Conservation (phyloP, 352 stramenopile genomes). For the Pythium apleroticum region DNA sequence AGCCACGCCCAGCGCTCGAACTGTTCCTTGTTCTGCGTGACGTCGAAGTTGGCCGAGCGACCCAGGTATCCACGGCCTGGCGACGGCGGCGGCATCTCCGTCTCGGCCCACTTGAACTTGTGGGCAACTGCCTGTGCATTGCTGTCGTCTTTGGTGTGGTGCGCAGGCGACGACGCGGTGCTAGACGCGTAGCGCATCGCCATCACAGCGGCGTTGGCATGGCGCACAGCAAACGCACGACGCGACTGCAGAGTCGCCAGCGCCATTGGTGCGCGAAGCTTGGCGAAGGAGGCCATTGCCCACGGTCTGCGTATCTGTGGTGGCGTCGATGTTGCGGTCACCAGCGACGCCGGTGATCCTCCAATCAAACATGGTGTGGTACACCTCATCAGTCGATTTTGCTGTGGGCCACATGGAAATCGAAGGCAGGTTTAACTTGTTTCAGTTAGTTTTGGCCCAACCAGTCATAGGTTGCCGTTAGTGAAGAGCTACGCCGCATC, state of each 20-base stretch:
- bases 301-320: neutral
- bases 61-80: constrained; percentile 69
- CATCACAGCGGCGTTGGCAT: constrained; percentile 7
- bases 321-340: neutral
- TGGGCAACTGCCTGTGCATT: neutral
- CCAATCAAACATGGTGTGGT: constrained; percentile 7
- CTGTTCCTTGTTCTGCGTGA: constrained; percentile 58
- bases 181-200: constrained; percentile 30
- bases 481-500: constrained; percentile 26
- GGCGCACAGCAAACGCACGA: constrained; percentile 16
- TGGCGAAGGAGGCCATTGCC: neutral
- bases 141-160: neutral
- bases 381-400: constrained; percentile 10
- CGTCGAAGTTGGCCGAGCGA: constrained; percentile 79
- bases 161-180: constrained; percentile 9
- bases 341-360: constrained; percentile 9
- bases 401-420: constrained; percentile 24
- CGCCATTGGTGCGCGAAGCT: constrained; percentile 17
- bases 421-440: neutral
- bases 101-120: constrained; percentile 74
- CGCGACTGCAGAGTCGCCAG: constrained; percentile 4
- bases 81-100: constrained; percentile 78
- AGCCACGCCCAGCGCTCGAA: constrained; percentile 83
- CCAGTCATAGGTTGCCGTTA: constrained; percentile 29
- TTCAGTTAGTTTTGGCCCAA: constrained; percentile 26